Base-by-base conservation (phyloP, 2,329 filamentous ascomycete species). In the Aureobasidium sp. region DNA sequence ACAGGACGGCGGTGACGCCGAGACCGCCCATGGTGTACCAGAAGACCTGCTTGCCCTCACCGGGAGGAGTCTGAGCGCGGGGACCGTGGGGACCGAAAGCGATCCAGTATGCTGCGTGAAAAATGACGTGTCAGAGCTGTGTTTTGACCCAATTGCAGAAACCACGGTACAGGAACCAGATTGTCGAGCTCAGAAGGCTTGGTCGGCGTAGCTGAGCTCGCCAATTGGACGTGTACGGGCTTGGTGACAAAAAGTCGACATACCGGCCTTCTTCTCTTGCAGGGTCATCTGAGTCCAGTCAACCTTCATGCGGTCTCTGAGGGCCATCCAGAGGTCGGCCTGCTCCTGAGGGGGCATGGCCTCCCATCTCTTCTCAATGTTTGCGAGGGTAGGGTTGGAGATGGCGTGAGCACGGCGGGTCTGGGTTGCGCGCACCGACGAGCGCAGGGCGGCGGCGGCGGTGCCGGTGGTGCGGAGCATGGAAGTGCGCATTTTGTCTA, bases 351-450 rank as follows among this genome's bases (percentile, higher is more conserved):
- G 90, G 62, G 93, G 92, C 89, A 97, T 92, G 65, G 81, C 84
- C 82, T 99, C 94, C 94, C 94, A 99, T 81, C 94, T 84, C 87
- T 96, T 96, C 86, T 99, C 94, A 74, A 99, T 97, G 79, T 95
- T 91, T 78, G 90, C 89, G 72, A 99, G 85, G 62, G 90, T 96
- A 69, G 95, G 94, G 82, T 96, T 97, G 73, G 92, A 95, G 79
- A 99, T 95, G 74, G 93, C 92, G 77, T 96, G 91, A 69, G 89
- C 89, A 69, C 88, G 84, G 70, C 82, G 80, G 64, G 74, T 75
- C 73, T 82, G 78, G 62, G 73, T 70, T 62, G 73, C 47, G 50
- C 47, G 50, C 37, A 57, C 50, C 19, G 61, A 59, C 23, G 46
- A 49, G 49, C 61, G 62, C 25, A 62, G 62, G 25, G 57, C 50